phyloP scores from a whole-genome alignment of 2,329 filamentous ascomycete genomes.

The Pseudopyricularia cyperi region DNA sequence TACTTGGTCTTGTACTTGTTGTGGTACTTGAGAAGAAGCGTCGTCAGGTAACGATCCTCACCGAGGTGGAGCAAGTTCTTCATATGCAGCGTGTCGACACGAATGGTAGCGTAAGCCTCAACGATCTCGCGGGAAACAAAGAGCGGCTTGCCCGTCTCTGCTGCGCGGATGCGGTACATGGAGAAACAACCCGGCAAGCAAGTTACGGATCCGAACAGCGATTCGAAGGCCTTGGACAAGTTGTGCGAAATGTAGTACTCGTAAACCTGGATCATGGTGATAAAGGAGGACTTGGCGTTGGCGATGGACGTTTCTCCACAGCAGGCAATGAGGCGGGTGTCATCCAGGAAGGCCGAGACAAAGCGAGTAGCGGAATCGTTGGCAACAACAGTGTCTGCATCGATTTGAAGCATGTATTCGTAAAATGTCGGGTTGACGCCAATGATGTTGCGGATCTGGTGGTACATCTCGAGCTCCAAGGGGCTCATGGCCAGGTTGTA shows the following conservation, averaged over 20 bases:
- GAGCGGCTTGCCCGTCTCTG: slow-evolving; percentile 86
- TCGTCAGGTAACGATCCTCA: slow-evolving; percentile 95
- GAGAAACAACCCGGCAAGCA: slow-evolving; percentile 98
- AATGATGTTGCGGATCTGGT: slow-evolving; percentile 98
- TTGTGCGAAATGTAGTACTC: slow-evolving; percentile 99
- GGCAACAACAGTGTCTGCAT: slow-evolving; percentile 88
- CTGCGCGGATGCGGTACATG: slow-evolving; percentile 95
- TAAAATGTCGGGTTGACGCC: slow-evolving; percentile 95
- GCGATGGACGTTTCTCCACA: slow-evolving; percentile 94
- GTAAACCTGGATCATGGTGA: slow-evolving; percentile 99
- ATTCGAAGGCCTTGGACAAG: slow-evolving; percentile 92
- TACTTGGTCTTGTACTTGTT: slow-evolving; percentile 97
- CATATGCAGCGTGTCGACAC: slow-evolving; percentile 96
- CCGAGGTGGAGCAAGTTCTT: slow-evolving; percentile 95
- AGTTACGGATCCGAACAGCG: slow-evolving; percentile 91
- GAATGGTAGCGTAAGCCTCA: slow-evolving; percentile 77
- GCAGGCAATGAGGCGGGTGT: slow-evolving; percentile 92
- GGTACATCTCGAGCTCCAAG: slow-evolving; percentile 94
- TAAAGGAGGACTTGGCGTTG: slow-evolving; percentile 91
- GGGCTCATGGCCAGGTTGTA: slow-evolving; percentile 90
- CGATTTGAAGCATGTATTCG: slow-evolving; percentile 94
- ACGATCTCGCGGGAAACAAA: slow-evolving; percentile 92
- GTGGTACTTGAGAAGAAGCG: slow-evolving; percentile 83
- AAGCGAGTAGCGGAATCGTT: slow-evolving; percentile 88
- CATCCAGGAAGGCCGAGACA: slow-evolving; percentile 83